Evolutionary conservation across 1,284 basidiomycete genomes (phyloP), one percentile per base, ranked within the genome.

Genomic region (Apiotrichum mycotoxinovorans): DNA sequence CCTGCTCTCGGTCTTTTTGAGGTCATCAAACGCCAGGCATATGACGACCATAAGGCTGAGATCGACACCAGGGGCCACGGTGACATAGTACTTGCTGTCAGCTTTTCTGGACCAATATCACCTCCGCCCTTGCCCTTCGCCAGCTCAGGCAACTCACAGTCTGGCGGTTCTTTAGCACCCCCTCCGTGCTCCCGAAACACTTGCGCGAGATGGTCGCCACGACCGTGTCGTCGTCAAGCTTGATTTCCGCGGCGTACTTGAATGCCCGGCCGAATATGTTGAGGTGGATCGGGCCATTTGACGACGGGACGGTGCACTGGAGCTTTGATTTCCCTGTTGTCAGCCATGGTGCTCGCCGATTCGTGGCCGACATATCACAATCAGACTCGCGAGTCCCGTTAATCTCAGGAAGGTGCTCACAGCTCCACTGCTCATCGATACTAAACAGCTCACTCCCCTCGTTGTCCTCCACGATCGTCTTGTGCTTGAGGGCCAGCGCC

Each of bases 171-270:
- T 26, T 50, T 4, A 51, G 18, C 33, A 30, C 20, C 23, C 42
- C 38, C 12, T 18, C 34, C 27, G 45, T 49, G 34, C 30, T 20
- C 38, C 26, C 27, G 27, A 56, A 37, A 7, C 34, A 50, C 54
- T 56, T 48, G 40, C 54, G 48, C 18, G 54, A 37, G 20, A 56
- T 27, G n/a, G 47, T 45, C 14, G 54, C 54, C 9, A 56, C 20
- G 2, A 25, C 22, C 4, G 33, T 34, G 9, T 20, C 46, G 46
- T 48, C 46, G 22, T 48, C 46, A 4, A 37, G n/a, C 46, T 12
- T 23, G 12, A 48, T 48, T 1, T 48, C 33, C 12, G 34, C 46
- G 9, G 46, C 30, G n/a, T 48, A 23, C 46, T 17, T 14, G 26
- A 27, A 48, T 11, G 26, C 33, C 4, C 26, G 26, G 4, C 46